Evolutionary conservation across 225 moss, liverwort and hornwort species (phyloP).

Genomic region (Physcomitrium patens): DNA sequence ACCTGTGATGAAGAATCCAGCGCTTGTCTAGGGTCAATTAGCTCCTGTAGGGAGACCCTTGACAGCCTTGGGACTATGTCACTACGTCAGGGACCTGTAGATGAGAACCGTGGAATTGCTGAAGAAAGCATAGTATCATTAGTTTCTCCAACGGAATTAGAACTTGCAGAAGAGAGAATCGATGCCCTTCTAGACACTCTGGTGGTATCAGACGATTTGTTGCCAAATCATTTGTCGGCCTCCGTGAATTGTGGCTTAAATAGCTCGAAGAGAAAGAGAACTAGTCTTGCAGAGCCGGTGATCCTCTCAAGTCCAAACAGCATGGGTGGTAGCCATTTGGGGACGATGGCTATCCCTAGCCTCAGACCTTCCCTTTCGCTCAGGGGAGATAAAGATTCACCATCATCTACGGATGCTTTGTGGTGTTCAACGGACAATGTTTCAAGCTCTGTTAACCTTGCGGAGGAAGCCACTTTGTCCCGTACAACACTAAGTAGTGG

Average conservation of each 20-base stretch:
- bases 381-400: conserved; percentile 1
- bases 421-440: neutral
- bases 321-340: neutral
- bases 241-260: neutral
- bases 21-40: too few species aligned
- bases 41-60: conserved; percentile 6
- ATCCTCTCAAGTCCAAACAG: too few species aligned
- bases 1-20: too few species aligned
- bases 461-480: neutral
- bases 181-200: conserved; percentile 33
- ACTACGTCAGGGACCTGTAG: neutral
- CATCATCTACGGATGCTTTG: neutral
- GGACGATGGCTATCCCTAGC: neutral
- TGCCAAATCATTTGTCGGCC: conserved; percentile 28
- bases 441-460: neutral
- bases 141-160: conserved; percentile 30
- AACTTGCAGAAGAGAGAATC: conserved; percentile 30
- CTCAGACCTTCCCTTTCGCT: neutral
- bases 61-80: neutral
- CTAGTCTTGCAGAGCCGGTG: conserved; percentile 12
- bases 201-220: conserved; percentile 36
- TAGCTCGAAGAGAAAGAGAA: conserved; percentile 13
- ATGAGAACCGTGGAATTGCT: neutral
- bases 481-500: neutral
- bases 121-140: neutral